Evolutionary conservation across 257 asterid genomes (phyloP), one percentile per base, ranked within the genome.

Genomic region (Coffea canephora): DNA sequence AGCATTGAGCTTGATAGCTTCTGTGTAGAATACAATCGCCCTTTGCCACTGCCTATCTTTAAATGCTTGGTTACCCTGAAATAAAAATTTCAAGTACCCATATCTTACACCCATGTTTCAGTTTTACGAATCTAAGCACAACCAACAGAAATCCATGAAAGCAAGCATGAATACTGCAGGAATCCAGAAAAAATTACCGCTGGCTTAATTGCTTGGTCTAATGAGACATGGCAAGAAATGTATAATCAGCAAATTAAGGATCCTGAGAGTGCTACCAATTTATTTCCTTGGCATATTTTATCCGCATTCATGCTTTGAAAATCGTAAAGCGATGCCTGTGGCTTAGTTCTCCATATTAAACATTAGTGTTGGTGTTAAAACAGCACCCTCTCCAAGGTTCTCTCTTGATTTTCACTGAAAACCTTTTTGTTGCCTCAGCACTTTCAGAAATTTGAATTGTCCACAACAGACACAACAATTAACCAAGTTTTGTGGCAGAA

Each of bases 21-120:
- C 99, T 27, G 95, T 78, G 82, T 96, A 96, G 89, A 83, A 92
- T 76, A 92, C 97, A 73, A 92, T 81, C 43, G 99, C 99, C 87
- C 88, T 89, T 84, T 82, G 98, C 96, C 94, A 94, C 75, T 94
- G 98, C 76, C 83, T 96, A 50, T 90, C 97, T 88, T 96, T 94
- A 82, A 86, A 96, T 70, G 99, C 97, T 89, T 92, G 97, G 80
- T 96, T 96, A 77, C 99, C 99, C 99, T 92, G 78, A 57, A 71
- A 75, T 7, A 72, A 54, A 66, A 48, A 19, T n/a, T 61, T 41
- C 54, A 61, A 16, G 50, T 48, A 34, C 75, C 19, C 46, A 36
- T 25, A 73, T 23, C 34, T 21, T 34, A 55, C 46, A 46, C 43
- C 70, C 25, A 55, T 15, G 25, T 25, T 52, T 61, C 55, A 8